A percentile compares a stretch with the other conserved stretches of the same genome.
Evolutionary conservation across 352 stramenopile genomes (phyloP).

Genomic region (Pythium dissimile): DNA sequence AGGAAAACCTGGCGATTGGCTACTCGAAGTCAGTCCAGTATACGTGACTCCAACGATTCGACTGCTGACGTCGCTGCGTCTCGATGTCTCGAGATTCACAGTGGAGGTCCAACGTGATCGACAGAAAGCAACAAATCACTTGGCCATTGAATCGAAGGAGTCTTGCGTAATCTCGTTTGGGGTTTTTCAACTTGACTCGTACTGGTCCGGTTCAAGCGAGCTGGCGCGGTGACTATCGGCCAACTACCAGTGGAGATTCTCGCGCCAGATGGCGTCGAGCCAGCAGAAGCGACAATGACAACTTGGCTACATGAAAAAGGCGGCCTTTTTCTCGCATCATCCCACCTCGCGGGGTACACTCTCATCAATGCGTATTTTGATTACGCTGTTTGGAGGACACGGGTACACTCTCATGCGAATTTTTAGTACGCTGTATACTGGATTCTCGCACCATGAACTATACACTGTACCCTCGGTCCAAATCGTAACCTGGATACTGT

Average conservation of each 20-base stretch:
- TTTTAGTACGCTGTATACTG: not conserved
- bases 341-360: not conserved
- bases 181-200: constrained; percentile 7
- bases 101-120: not conserved
- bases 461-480: not conserved
- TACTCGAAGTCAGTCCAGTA: too few species aligned
- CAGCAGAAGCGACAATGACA: constrained; percentile 2
- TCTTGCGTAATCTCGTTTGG: not conserved
- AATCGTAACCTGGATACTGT: too few species aligned
- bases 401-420: not conserved
- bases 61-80: not conserved
- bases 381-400: not conserved
- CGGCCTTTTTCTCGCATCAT: not conserved
- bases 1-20: too few species aligned
- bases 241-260: constrained; percentile 3
- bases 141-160: too few species aligned
- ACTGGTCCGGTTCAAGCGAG: constrained; percentile 1
- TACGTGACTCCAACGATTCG: too few species aligned
- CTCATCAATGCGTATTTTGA: not conserved
- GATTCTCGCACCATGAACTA: not conserved
- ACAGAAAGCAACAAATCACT: not conserved
- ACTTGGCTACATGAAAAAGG: constrained; percentile 1
- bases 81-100: not conserved
- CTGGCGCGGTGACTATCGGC: not conserved
- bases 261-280: not conserved